Base-by-base conservation (phyloP, 495 filamentous ascomycete species). In the Hypoxylon lienhwacheense region DNA sequence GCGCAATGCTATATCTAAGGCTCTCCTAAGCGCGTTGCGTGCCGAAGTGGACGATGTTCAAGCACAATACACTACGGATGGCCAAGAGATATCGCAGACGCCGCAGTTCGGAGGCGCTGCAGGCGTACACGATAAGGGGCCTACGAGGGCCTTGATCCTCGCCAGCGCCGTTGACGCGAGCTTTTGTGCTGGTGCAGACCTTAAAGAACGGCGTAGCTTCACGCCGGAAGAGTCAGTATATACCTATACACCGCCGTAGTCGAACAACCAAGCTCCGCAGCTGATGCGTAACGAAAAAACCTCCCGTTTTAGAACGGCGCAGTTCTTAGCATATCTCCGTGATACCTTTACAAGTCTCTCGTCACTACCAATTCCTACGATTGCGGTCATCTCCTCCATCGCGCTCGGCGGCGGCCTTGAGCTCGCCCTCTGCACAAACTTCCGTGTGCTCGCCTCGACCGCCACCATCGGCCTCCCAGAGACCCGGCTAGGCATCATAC, bases 351-450 rank as follows among this genome's bases (percentile, higher is more conserved):
- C 79, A 12, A 67, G 70, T 22, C 78, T 98, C 32, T 74, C 86
- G 6, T 42, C 65, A 37, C 85, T 97, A 20, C 85, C 86, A 14
- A 85, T 97, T 56, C 93, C 93, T 14, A 96, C 93, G 34, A 90
- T 97, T 62, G 83, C 87, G 4, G 89, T 90, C 33, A 78, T 97
- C 53, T 82, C 83, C 35, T 88, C 85, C 20, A 65, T 85, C 35
- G 93, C 93, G 10, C 83, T 98, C 7, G 93, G 93, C 50, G 93
- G 93, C 53, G 93, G 93, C 22, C 81, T 97, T 12, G 93, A 98
- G 66, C 80, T 98, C 19, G 91, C 90, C 1, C 78, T 98, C 8
- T 80, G 85, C 58, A 96, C 90, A 2, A 81, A 89, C 65, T 81
- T 98, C 61, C 88, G 93, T 47, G 84, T 98, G 46, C 83, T 96